These are phyloP conservation scores for Cyclotella sp. DNA, from an alignment of 108 stramenopile species.

Conservation along the genomic window DNA sequence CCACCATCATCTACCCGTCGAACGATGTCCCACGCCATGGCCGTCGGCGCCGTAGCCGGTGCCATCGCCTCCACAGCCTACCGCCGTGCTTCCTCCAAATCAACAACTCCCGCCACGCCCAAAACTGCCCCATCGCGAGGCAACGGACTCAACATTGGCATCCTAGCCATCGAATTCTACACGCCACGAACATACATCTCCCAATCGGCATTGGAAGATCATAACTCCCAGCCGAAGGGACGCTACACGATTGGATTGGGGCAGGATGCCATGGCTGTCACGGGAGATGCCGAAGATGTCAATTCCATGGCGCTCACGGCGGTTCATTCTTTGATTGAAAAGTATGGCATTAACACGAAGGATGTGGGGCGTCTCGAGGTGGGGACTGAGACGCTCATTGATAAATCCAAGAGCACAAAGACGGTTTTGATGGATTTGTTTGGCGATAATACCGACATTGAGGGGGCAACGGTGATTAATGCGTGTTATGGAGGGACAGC, in stretches of 20 bases:
- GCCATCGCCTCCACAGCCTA: conserved; percentile 58
- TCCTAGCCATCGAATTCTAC: conserved; percentile 96
- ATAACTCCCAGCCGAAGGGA: conserved; percentile 87
- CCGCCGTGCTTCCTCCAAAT: conserved; percentile 17
- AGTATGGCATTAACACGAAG: conserved; percentile 89
- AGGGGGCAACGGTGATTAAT: conserved; percentile 96
- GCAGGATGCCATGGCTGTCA: conserved; percentile 93
- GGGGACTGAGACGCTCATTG: conserved; percentile 97
- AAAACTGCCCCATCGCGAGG: conserved; percentile 14
- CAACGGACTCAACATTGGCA: conserved; percentile 90
- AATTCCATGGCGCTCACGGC: conserved; percentile 94
- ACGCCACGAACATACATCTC: conserved; percentile 93
- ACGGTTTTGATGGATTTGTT: conserved; percentile 96
- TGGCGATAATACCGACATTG: conserved; percentile 89
- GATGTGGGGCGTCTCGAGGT: conserved; percentile 91
- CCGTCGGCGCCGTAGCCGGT: conserved; percentile 53
- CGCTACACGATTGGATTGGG: conserved; percentile 97
- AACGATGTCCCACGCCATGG: conserved; percentile 12
- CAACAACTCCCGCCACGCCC: too few species aligned
- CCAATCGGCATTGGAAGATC: conserved; percentile 90
- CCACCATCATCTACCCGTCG: too few species aligned
- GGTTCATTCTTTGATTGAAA: conserved; percentile 91
- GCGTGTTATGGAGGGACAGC: conserved; percentile 99
- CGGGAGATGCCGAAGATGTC: conserved; percentile 94
- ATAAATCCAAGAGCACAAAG: conserved; percentile 97